These are phyloP conservation scores for Venturia aucupariae DNA, from an alignment of 2,329 filamentous ascomycete genomes.

Conservation along the genomic window DNA sequence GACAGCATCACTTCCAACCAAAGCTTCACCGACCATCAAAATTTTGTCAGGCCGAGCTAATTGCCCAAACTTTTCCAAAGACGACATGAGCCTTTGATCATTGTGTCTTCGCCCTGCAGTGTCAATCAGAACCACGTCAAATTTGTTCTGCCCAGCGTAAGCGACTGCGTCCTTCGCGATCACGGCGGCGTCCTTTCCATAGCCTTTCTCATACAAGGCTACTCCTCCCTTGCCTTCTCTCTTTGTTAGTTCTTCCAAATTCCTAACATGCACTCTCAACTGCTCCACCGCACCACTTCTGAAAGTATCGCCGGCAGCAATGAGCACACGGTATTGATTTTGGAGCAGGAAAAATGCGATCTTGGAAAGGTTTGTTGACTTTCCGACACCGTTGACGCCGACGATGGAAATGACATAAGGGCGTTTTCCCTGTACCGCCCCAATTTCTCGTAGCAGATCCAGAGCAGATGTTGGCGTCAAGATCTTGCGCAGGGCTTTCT, in stretches of 20 bases:
- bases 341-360: constrained; percentile 97
- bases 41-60: constrained; percentile 97
- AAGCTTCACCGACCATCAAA: constrained; percentile 87
- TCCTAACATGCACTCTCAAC: constrained; percentile 87
- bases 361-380: constrained; percentile 95
- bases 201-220: constrained; percentile 92
- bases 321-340: constrained; percentile 91
- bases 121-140: constrained; percentile 93
- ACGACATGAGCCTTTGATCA: constrained; percentile 91
- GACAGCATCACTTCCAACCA: constrained; percentile 92
- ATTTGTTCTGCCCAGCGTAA: constrained; percentile 64
- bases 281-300: constrained; percentile 95
- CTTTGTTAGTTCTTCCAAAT: constrained; percentile 77
- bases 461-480: constrained; percentile 91
- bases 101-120: constrained; percentile 93
- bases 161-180: constrained; percentile 91
- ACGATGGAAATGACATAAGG: constrained; percentile 98
- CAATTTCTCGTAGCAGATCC: constrained; percentile 88
- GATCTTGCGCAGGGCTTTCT: constrained; percentile 87
- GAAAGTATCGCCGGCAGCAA: constrained; percentile 94
- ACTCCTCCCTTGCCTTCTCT: constrained; percentile 74
- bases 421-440: constrained; percentile 56
- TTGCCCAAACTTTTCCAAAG: constrained; percentile 93
- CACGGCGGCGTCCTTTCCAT: constrained; percentile 92
- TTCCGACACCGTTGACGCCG: constrained; percentile 95